A percentile compares a stretch with the other conserved stretches of the same genome.
Conservation (phyloP, 768 basidiomycete species). For the Boletus rex-veris region DNA sequence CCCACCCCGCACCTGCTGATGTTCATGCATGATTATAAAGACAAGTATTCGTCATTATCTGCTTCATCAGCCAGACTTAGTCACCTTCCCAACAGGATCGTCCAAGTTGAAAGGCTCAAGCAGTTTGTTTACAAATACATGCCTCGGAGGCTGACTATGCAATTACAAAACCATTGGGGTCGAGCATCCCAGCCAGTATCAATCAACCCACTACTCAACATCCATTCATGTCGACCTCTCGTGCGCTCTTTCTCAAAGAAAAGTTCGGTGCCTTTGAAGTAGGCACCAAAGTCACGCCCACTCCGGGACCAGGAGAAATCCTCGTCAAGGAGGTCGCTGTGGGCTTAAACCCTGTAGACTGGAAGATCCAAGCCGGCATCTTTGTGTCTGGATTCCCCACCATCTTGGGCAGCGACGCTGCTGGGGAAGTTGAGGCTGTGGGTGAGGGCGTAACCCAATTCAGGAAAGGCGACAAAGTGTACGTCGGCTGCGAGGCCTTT, state of each 20-base stretch:
- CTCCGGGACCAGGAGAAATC: conserved; percentile 41
- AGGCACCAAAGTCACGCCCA: conserved; percentile 5
- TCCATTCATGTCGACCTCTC: conserved; percentile 11
- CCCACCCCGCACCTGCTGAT: too few species aligned
- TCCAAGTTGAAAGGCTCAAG: background rate
- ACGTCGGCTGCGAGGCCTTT: background rate
- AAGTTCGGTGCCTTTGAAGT: conserved; percentile 15
- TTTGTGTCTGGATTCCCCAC: conserved; percentile 29
- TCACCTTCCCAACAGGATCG: too few species aligned
- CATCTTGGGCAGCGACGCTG: conserved; percentile 37
- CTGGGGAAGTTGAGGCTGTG: conserved; percentile 39
- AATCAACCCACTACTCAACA: background rate
- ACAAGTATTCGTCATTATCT: too few species aligned
- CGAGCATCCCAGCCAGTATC: background rate
- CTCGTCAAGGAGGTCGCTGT: conserved; percentile 41
- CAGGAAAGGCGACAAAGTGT: conserved; percentile 33
- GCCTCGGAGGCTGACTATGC: background rate
- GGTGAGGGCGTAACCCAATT: conserved; percentile 38
- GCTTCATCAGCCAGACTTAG: too few species aligned
- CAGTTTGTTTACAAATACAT: background rate
- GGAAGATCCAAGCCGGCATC: conserved; percentile 19
- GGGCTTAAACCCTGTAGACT: conserved; percentile 45
- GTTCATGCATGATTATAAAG: too few species aligned
- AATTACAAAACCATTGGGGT: background rate
- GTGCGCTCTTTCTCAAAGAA: conserved; percentile 18